Conservation (phyloP, 2,329 filamentous ascomycete genomes). For the Meredithiella fracta region DNA sequence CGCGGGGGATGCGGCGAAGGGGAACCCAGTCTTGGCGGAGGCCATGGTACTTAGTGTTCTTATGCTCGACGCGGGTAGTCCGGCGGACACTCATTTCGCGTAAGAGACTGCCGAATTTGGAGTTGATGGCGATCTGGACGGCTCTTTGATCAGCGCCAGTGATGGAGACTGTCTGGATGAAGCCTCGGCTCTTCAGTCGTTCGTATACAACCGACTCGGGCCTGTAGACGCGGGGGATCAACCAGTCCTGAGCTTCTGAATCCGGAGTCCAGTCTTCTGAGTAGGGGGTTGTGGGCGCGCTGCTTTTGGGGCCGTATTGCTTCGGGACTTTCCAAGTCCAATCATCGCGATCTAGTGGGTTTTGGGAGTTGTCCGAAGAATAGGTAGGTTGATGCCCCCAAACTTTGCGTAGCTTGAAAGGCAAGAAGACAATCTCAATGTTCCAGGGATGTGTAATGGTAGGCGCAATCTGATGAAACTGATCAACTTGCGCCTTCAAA, state of each 20-base stretch:
- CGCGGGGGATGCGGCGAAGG: conserved; percentile 58
- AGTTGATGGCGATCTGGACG: conserved; percentile 45
- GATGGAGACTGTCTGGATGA: conserved; percentile 48
- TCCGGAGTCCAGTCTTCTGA: conserved; percentile 31
- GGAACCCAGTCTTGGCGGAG: conserved; percentile 57
- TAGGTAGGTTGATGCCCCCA: conserved; percentile 38
- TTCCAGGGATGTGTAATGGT: conserved; percentile 50
- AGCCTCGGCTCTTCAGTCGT: conserved; percentile 57
- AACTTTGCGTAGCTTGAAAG: conserved; percentile 44
- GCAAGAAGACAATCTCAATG: conserved; percentile 59
- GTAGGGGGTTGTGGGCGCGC: conserved; percentile 29
- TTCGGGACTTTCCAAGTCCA: conserved; percentile 29
- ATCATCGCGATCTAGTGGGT: conserved; percentile 27
- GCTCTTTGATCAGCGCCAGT: conserved; percentile 49
- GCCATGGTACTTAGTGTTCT: conserved; percentile 32
- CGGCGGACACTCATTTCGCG: conserved; percentile 14
- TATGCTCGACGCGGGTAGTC: conserved; percentile 1
- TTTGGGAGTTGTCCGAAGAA: conserved; percentile 21
- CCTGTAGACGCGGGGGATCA: conserved; percentile 52
- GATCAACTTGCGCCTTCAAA: conserved; percentile 33
- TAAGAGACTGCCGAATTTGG: conserved; percentile 44
- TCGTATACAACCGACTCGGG: conserved; percentile 46
- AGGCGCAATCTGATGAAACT: conserved; percentile 38
- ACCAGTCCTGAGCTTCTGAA: conserved; percentile 38
- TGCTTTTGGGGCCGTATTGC: not conserved